Base-by-base conservation (phyloP, 306 rosid species). In the Luffa acutangula region DNA sequence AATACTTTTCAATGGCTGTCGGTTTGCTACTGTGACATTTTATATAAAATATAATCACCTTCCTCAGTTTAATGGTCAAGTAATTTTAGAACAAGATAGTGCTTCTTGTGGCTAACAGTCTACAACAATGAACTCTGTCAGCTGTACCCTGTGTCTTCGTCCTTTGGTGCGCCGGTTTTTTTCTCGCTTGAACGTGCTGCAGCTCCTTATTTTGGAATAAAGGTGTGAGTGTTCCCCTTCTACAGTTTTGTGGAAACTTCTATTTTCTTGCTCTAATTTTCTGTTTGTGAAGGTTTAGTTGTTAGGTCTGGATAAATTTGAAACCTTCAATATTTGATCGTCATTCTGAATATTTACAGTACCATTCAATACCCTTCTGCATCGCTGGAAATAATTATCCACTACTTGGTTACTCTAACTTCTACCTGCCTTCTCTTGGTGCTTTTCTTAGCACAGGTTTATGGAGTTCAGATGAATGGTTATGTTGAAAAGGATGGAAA, bases 141-240 rank as follows among this genome's bases (percentile, higher is more conserved):
- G 98, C 88, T 90, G 37, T 92, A 78, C 85, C 98, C 98, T 21
- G 97, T 94, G 78, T 83, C 83, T 17, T 82, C 97, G n/a, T 86
- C 94, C 34, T 94, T 87, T 81, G 92, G 91, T 9, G 76, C 87
- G 6, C 89, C 88, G 0, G 2, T 72, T 53, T 83, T 88, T 84
- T 92, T 94, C 84, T 92, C 97, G 3, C 83, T 94, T 18, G 98
- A 94, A 72, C 98, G 98, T 64, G 98, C 98, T 10, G 98, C 98
- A 6, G 93, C 97, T 80, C 97, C 98, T 78, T 91, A 89, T 88
- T 94, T 94, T 80, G 98, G 98, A 83, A 89, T 89, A 82, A 92
- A 94, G 96, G 97, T 94, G 25, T 20, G 63, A 45, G 52, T 67
- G 37, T 48, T 79, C 45, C 14, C 45, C 43, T 64, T 64, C 45